Conservation (phyloP, 306 rosid genomes). For the Dalbergia cochinchinensis region DNA sequence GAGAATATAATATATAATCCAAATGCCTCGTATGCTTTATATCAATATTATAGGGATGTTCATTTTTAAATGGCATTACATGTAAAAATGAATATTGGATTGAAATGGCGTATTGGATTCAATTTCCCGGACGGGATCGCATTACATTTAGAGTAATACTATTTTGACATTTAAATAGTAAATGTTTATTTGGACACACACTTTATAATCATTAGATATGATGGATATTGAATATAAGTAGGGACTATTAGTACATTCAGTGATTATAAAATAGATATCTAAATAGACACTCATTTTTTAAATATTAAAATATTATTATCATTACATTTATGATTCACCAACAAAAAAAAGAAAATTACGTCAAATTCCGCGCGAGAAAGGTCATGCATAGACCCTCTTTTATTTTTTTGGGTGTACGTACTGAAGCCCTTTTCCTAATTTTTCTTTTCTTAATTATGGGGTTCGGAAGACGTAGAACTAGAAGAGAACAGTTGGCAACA, state of each 20-base stretch:
- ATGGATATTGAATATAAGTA: too few species aligned
- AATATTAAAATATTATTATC: too few species aligned
- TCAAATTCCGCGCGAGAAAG: neutral
- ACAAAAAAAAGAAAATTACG: neutral
- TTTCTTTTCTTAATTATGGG: conserved; percentile 6
- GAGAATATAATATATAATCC: too few species aligned
- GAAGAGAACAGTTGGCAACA: conserved; percentile 44
- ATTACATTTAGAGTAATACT: neutral
- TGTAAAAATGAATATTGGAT: neutral
- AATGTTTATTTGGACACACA: too few species aligned
- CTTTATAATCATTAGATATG: too few species aligned
- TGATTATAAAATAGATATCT: too few species aligned
- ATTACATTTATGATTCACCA: neutral
- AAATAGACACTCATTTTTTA: too few species aligned
- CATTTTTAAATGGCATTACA: too few species aligned
- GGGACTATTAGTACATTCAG: too few species aligned
- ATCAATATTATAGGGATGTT: neutral
- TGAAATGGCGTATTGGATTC: neutral
- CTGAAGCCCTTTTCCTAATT: conserved; percentile 7
- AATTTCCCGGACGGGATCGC: neutral
- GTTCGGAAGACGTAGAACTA: conserved; percentile 17
- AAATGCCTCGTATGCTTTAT: neutral
- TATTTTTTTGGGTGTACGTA: neutral
- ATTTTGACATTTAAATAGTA: too few species aligned
- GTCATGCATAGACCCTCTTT: conserved; percentile 7